Conservation (phyloP, 345 rosid genomes). For the Citrus unshiu region DNA sequence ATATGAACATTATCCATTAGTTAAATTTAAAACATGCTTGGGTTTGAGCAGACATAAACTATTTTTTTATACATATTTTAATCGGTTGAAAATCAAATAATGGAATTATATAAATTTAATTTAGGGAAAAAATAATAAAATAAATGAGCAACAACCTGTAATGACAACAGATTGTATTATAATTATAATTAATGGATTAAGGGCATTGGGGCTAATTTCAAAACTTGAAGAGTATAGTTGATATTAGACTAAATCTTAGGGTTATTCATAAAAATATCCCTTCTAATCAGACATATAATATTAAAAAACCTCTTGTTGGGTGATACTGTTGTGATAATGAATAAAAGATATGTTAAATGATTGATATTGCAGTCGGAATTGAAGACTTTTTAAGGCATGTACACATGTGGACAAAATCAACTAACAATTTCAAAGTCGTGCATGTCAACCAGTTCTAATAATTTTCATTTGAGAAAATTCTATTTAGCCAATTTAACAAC, state of each 20-base stretch:
- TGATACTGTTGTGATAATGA: not conserved
- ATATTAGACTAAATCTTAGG: not conserved
- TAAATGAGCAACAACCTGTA: too few relatives aligned
- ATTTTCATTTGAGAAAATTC: not conserved
- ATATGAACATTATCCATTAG: not conserved
- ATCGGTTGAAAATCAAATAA: too few relatives aligned
- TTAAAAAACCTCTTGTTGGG: not conserved
- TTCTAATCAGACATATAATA: not conserved
- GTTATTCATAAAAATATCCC: too few relatives aligned
- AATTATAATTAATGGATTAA: not conserved
- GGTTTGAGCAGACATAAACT: not conserved
- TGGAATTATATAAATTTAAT: too few relatives aligned
- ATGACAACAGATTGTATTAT: too few relatives aligned
- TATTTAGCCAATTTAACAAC: not conserved
- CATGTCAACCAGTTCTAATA: not conserved
- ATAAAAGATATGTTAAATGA: not conserved
- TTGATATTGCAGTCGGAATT: constrained; percentile 19
- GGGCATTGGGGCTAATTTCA: not conserved
- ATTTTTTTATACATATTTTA: too few relatives aligned
- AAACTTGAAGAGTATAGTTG: not conserved
- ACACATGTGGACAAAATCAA: constrained; percentile 4
- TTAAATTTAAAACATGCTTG: not conserved
- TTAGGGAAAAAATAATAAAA: not conserved
- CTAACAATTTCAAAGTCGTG: not conserved
- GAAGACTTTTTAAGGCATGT: not conserved